These are phyloP conservation scores for Saitozyma podzolica DNA, from an alignment of 768 basidiomycete genomes.

Conservation along the genomic window DNA sequence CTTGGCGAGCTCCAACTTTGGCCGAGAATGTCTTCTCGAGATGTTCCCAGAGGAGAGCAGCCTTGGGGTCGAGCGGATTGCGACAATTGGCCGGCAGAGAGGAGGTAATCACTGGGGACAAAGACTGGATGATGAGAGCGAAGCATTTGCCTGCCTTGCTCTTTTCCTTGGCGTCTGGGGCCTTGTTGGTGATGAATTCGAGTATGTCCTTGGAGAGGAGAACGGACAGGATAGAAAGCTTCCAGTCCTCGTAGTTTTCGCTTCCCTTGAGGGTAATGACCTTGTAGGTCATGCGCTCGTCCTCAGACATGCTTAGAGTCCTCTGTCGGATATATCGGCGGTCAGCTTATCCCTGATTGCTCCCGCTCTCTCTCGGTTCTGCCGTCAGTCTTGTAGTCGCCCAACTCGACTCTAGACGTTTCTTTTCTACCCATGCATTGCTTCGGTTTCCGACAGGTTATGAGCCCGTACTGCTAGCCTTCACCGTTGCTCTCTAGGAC, in stretches of 20 bases:
- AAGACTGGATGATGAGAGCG: constrained; percentile 10
- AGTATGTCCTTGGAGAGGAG: background rate
- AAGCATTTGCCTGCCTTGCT: constrained; percentile 3
- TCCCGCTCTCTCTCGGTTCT: too few species aligned
- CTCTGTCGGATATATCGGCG: too few species aligned
- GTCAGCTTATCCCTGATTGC: too few species aligned
- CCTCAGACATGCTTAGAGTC: background rate
- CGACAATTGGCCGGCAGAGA: background rate
- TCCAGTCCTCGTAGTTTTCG: constrained; percentile 1
- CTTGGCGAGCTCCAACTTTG: constrained; percentile 12
- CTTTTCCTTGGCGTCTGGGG: background rate
- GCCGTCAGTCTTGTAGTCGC: too few species aligned
- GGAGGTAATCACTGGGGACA: constrained; percentile 5
- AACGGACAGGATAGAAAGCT: background rate
- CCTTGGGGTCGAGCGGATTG: background rate
- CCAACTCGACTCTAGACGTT: too few species aligned
- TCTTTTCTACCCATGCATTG: too few species aligned
- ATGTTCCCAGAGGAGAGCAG: background rate
- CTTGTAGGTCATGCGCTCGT: background rate
- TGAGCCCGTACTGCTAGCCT: too few species aligned
- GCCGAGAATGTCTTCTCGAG: constrained; percentile 11
- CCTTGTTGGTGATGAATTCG: background rate
- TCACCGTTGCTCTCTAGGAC: too few species aligned
- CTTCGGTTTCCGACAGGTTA: too few species aligned
- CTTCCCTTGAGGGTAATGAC: background rate